phyloP scores from a whole-genome alignment of 176 grass and related monocot genomes.

The Paspalum notatum region DNA sequence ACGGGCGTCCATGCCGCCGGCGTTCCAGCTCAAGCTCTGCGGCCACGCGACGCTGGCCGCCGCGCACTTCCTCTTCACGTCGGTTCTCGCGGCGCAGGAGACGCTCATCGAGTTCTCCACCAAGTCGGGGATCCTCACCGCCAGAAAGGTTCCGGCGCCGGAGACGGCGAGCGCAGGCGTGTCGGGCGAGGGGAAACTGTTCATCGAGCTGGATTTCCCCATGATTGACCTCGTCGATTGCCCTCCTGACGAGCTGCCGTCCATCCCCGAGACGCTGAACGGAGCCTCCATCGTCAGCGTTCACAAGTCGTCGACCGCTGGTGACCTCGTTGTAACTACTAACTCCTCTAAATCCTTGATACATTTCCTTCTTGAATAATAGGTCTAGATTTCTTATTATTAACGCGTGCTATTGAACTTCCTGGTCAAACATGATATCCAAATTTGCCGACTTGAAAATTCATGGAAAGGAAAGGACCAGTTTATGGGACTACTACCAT shows the following conservation, averaged over 20 bases:
- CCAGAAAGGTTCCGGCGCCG: slow-evolving; percentile 44
- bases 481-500: not conserved
- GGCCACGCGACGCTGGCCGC: slow-evolving; percentile 74
- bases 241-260: slow-evolving; percentile 36
- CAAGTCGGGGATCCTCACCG: slow-evolving; percentile 65
- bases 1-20: not conserved
- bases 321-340: slow-evolving; percentile 62
- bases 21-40: slow-evolving; percentile 53
- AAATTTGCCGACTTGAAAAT: not conserved
- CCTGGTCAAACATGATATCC: not conserved
- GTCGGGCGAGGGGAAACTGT: slow-evolving; percentile 44
- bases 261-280: slow-evolving; percentile 68
- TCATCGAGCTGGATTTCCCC: slow-evolving; percentile 74
- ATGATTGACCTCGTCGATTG: slow-evolving; percentile 49
- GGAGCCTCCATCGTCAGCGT: slow-evolving; percentile 52
- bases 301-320: slow-evolving; percentile 45
- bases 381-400: not conserved
- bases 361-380: not conserved
- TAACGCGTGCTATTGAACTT: not conserved
- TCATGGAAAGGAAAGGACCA: not conserved
- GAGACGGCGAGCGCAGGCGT: not conserved
- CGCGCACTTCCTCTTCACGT: slow-evolving; percentile 61
- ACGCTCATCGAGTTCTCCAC: slow-evolving; percentile 60
- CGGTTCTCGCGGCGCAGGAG: slow-evolving; percentile 36
- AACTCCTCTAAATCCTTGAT: slow-evolving; percentile 12